Conservation (phyloP, 179 eudicot species). For the Corrigiola litoralis region DNA sequence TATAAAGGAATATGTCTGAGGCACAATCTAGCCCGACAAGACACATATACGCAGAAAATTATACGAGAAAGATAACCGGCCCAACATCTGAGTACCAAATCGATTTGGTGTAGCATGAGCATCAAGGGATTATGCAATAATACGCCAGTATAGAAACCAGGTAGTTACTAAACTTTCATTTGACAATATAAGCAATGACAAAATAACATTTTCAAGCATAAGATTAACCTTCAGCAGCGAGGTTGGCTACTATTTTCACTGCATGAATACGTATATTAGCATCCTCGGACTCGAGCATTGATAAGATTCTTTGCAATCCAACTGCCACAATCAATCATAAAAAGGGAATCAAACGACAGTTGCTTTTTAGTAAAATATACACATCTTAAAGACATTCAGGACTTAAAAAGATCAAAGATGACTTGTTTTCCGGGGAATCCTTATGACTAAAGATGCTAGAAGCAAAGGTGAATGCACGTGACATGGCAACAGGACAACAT, state of each 20-base stretch:
- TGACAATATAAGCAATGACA: neutral
- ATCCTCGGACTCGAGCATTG: constrained; percentile 95
- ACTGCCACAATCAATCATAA: constrained; percentile 38
- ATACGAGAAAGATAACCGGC: no score
- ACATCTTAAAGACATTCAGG: neutral
- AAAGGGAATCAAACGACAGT: neutral
- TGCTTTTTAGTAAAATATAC: neutral
- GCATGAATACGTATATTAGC: constrained; percentile 91
- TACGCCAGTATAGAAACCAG: no score
- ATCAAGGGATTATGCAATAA: no score
- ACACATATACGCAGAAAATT: no score
- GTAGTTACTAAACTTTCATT: neutral
- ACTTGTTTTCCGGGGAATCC: neutral
- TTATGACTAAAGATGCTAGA: neutral
- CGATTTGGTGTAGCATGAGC: no score
- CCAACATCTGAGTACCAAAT: no score
- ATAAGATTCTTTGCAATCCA: constrained; percentile 87
- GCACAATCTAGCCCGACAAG: no score
- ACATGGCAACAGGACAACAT: neutral
- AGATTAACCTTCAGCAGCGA: constrained; percentile 94
- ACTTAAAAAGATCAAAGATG: neutral
- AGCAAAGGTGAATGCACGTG: neutral
- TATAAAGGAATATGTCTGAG: no score
- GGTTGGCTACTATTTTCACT: constrained; percentile 96
- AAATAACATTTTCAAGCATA: constrained; percentile 1